Evolutionary conservation across 371 early-diverging fungal genomes (phyloP), one percentile per base, ranked within the genome.

Genomic region (Mortierella sp.): DNA sequence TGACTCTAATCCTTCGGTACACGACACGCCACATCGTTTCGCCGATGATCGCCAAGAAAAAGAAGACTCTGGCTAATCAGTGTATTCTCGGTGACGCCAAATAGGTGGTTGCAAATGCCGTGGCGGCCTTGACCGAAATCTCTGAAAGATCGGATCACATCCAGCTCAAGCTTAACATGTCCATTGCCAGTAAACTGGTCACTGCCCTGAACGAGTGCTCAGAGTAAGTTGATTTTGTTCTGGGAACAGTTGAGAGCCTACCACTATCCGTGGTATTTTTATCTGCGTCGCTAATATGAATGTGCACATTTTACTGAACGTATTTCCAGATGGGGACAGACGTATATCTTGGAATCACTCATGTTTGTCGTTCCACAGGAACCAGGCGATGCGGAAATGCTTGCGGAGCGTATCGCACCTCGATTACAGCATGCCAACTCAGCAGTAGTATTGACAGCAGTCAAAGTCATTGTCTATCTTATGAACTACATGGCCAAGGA

Each of bases 391-490:
- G 97, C 98, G 0, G 93, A 91, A 61, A 90, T 89, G 46, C 83
- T 98, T 50, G 90, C 91, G 24, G 98, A 99, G 78, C 94, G 97
- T 53, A 94, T 98, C 10, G 61, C 94, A 41, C 95, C 98, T 27
- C 86, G 99, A 43, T 82, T 99, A 28, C 97, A 97, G 76, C 99
- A 99, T 79, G 97, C 95, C 27, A 99, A 99, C 79, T 91, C 96
- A n/a, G 92, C 93, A 49, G 96, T 99, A 0, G 98, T 98, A 0
- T 82, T 98, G 63, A 86, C 92, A 5, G 90, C 97, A 5, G 90
- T 96, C 60, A 93, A 94, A 79, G 92, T 97, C 27, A 88, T 93
- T 41, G 86, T 95, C 81, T 95, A 95, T 61, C 82, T 96, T 57
- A 91, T 97, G 94, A 94, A 95, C 66, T 95, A 95, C 67, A 86